phyloP scores from a whole-genome alignment of 106 monocot genomes.

The Acanthochlamys bracteata region DNA sequence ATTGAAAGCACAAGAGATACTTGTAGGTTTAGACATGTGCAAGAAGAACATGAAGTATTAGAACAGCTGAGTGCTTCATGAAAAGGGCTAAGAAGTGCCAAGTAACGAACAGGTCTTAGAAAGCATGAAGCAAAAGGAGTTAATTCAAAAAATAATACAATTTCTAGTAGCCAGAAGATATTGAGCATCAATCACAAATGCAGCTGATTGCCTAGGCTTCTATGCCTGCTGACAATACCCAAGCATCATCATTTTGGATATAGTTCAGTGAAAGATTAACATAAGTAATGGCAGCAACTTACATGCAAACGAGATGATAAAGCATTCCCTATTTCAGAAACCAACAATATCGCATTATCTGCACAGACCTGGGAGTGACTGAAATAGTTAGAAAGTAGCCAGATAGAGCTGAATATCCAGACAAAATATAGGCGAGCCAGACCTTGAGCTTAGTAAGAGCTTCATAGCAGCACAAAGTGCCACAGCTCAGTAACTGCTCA shows the following conservation, averaged over 20 bases:
- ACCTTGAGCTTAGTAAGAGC: conserved; percentile 59
- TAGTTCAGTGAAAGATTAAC: background rate
- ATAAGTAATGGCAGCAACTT: conserved; percentile 8
- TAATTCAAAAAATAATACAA: too few relatives aligned
- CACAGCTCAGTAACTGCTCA: conserved; percentile 35
- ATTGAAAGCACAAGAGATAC: background rate
- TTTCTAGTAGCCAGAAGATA: too few relatives aligned
- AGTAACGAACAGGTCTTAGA: too few relatives aligned
- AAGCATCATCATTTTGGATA: background rate
- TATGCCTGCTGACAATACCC: background rate
- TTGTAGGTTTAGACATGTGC: background rate
- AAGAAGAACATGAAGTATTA: background rate
- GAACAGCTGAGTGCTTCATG: background rate
- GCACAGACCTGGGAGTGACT: conserved; percentile 37
- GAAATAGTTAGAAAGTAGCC: conserved; percentile 2
- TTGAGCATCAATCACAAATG: too few relatives aligned
- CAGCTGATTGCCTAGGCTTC: too few relatives aligned
- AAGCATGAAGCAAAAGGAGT: too few relatives aligned
- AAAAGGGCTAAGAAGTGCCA: background rate
- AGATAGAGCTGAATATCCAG: background rate
- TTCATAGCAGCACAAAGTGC: conserved; percentile 42
- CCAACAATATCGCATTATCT: conserved; percentile 40
- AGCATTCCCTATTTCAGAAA: conserved; percentile 35
- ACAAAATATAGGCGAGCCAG: background rate
- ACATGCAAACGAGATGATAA: conserved; percentile 36